Conservation (phyloP, 306 rosid species). For the Lupinus albus region DNA sequence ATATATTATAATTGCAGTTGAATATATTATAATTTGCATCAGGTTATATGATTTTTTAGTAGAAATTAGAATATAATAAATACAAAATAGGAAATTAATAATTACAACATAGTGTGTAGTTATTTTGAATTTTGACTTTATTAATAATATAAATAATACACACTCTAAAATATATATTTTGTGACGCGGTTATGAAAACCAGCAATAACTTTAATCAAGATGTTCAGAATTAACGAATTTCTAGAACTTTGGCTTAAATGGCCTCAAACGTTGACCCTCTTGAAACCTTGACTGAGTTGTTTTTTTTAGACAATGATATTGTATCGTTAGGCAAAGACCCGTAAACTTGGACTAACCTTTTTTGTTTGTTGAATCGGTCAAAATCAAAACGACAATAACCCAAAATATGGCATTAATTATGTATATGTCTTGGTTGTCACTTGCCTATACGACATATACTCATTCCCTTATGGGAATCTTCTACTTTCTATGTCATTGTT, state of each 20-base stretch:
- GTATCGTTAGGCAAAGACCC: conserved; percentile 49
- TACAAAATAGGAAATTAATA: too few relatives aligned
- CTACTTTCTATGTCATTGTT: conserved; percentile 42
- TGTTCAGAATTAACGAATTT: conserved; percentile 25
- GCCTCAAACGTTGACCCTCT: conserved; percentile 12
- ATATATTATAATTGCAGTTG: too few relatives aligned
- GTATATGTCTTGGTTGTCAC: conserved; percentile 26
- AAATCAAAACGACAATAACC: conserved; percentile 47
- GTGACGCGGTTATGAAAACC: conserved; percentile 10
- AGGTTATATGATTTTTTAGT: too few relatives aligned
- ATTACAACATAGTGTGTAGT: too few relatives aligned
- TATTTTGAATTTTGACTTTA: too few relatives aligned
- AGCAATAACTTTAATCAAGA: conserved; percentile 36
- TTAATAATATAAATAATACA: too few relatives aligned
- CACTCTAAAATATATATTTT: too few relatives aligned
- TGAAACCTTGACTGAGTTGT: conserved; percentile 40
- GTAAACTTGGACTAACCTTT: conserved; percentile 37
- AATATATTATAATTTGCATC: too few relatives aligned
- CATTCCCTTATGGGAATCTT: conserved; percentile 43
- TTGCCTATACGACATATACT: conserved; percentile 43
- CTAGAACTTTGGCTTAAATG: conserved; percentile 34
- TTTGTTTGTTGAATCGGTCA: conserved; percentile 47
- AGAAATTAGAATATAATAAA: too few relatives aligned
- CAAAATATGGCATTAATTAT: conserved; percentile 32
- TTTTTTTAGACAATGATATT: conserved; percentile 40